Evolutionary conservation across 1,284 basidiomycete genomes (phyloP).

Genomic region (Microbotryomycetes sp.): DNA sequence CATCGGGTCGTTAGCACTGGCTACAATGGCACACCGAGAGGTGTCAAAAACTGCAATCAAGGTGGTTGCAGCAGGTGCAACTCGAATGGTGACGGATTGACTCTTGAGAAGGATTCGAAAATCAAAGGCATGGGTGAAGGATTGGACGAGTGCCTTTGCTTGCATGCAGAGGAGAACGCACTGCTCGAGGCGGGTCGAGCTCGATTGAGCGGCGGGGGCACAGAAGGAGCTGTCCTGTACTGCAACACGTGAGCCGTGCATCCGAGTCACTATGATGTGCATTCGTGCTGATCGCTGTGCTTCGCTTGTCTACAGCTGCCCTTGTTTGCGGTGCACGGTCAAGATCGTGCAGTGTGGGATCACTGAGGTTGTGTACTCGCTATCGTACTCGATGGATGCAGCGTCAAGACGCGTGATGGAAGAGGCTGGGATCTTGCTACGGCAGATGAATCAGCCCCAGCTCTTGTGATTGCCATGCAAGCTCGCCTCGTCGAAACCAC

Average conservation of each 20-base stretch:
- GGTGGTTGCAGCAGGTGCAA: conserved; percentile 80
- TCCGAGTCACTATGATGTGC: background rate
- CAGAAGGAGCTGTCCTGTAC: conserved; percentile 67
- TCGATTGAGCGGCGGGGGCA: conserved; percentile 46
- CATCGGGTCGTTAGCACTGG: conserved; percentile 90
- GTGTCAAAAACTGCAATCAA: conserved; percentile 79
- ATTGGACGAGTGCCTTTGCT: conserved; percentile 77
- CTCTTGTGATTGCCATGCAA: background rate
- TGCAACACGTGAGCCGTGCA: conserved; percentile 59
- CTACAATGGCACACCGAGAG: conserved; percentile 95
- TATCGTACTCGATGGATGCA: conserved; percentile 86
- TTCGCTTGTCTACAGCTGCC: conserved; percentile 59
- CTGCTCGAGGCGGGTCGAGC: conserved; percentile 53
- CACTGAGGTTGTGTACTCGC: conserved; percentile 86
- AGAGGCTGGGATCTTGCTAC: conserved; percentile 43
- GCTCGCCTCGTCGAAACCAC: background rate
- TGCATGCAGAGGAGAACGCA: conserved; percentile 98
- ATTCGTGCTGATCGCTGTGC: background rate
- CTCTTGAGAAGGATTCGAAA: conserved; percentile 36
- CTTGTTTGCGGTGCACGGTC: conserved; percentile 89
- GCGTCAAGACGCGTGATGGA: conserved; percentile 41
- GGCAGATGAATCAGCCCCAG: conserved; percentile 34
- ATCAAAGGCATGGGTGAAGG: conserved; percentile 30
- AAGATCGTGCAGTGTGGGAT: conserved; percentile 97
- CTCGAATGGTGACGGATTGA: conserved; percentile 32